These are phyloP conservation scores for Dryas drummondii DNA, from an alignment of 306 rosid genomes.

Conservation along the genomic window DNA sequence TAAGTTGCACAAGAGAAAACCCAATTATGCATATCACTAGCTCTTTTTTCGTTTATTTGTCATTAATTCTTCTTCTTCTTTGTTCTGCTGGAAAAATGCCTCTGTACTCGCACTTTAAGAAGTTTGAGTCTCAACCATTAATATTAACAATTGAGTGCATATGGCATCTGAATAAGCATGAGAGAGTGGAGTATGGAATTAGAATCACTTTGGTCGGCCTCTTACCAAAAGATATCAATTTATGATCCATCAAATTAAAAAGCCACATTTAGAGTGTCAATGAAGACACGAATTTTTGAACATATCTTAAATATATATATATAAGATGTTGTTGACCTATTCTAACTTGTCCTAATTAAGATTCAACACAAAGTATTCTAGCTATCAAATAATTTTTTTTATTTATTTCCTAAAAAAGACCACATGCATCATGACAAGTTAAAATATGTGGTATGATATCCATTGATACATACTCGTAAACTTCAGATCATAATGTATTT, in stretches of 20 bases:
- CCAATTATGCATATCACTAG: too few relatives aligned
- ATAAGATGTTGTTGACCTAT: slow-evolving; percentile 40
- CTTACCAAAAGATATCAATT: slow-evolving; percentile 44
- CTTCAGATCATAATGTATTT: too few relatives aligned
- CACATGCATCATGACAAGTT: not conserved
- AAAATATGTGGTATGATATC: too few relatives aligned
- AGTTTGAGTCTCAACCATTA: slow-evolving; percentile 1
- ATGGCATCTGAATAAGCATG: slow-evolving; percentile 44
- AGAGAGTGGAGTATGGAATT: slow-evolving; percentile 78
- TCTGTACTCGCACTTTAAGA: not conserved
- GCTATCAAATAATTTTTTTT: too few relatives aligned
- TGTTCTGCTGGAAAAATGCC: too few relatives aligned
- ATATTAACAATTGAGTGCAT: slow-evolving; percentile 23
- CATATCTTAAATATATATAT: slow-evolving; percentile 22
- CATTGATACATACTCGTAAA: too few relatives aligned
- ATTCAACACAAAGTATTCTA: slow-evolving; percentile 30
- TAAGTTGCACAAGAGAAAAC: too few relatives aligned
- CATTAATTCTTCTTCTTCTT: too few relatives aligned
- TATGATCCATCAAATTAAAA: slow-evolving; percentile 22
- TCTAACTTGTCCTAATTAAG: slow-evolving; percentile 18
- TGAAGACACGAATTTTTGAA: slow-evolving; percentile 51
- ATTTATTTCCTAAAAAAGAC: too few relatives aligned
- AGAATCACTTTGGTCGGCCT: slow-evolving; percentile 97
- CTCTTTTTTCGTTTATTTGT: too few relatives aligned
- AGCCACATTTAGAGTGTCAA: slow-evolving; percentile 42